phyloP scores from a whole-genome alignment of 129 eudicot genomes.

The Silybum marianum region DNA sequence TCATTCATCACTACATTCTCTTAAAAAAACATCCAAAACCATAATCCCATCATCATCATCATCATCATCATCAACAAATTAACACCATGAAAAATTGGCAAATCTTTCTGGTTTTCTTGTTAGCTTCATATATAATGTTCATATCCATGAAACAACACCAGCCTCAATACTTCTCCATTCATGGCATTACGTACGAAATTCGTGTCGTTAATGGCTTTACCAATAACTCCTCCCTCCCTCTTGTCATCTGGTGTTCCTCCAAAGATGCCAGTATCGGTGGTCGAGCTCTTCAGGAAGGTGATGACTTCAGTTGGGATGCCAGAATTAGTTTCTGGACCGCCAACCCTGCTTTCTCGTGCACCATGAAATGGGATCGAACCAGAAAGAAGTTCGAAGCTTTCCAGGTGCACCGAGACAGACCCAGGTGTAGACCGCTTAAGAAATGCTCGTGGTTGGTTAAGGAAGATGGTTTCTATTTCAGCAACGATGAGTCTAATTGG shows the following conservation, averaged over 20 bases:
- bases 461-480: conserved; percentile 64
- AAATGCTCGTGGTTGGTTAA: conserved; percentile 58
- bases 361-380: conserved; percentile 51
- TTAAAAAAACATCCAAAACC: conserved; percentile 7
- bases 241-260: conserved; percentile 52
- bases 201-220: conserved; percentile 57
- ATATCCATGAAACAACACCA: conserved; percentile 19
- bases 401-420: conserved; percentile 22
- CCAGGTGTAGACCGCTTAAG: conserved; percentile 32
- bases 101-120: conserved; percentile 26
- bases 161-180: conserved; percentile 21
- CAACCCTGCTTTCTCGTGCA: conserved; percentile 40
- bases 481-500: conserved; percentile 41
- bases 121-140: conserved; percentile 27
- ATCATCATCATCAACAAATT: neutral
- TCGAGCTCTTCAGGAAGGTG: conserved; percentile 62
- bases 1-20: conserved; percentile 1
- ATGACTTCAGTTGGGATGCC: conserved; percentile 53
- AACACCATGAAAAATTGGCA: conserved; percentile 34
- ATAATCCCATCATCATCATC: neutral
- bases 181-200: conserved; percentile 41
- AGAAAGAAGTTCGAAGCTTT: conserved; percentile 48
- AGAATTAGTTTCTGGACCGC: conserved; percentile 34
- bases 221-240: conserved; percentile 58
- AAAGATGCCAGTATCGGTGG: conserved; percentile 43